Conservation (phyloP, 768 basidiomycete genomes). For the Exidia glandulosa region DNA sequence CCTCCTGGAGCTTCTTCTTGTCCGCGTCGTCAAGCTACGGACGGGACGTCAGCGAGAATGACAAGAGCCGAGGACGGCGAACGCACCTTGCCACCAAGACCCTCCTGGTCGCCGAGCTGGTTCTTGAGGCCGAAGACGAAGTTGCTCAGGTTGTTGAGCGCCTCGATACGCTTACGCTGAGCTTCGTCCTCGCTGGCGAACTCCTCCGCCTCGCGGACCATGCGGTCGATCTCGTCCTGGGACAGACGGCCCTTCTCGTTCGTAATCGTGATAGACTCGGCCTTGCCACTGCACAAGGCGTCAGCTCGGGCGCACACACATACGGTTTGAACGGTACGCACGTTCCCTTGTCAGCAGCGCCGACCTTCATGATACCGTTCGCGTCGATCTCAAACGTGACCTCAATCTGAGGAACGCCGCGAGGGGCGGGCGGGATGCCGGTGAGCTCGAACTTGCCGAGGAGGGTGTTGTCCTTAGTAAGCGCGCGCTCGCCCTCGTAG, state of each 20-base stretch:
- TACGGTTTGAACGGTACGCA: constrained; percentile 21
- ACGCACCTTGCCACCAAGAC: constrained; percentile 70
- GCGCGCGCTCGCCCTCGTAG: constrained; percentile 90
- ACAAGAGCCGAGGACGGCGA: background rate
- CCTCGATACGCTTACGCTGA: constrained; percentile 76
- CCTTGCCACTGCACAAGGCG: constrained; percentile 52
- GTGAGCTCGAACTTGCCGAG: constrained; percentile 95
- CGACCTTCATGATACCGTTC: constrained; percentile 92
- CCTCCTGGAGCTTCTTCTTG: constrained; percentile 69
- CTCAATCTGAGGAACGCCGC: constrained; percentile 95
- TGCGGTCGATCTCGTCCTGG: constrained; percentile 88
- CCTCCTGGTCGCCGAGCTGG: constrained; percentile 77
- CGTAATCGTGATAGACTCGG: constrained; percentile 83
- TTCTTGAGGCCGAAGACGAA: constrained; percentile 82
- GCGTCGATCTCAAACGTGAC: constrained; percentile 94
- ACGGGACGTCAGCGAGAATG: background rate
- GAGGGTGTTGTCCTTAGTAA: constrained; percentile 98
- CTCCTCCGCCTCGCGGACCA: constrained; percentile 90
- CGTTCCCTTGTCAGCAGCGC: constrained; percentile 92
- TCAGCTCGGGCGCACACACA: background rate
- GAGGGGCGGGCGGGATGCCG: constrained; percentile 87
- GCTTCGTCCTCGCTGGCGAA: constrained; percentile 68
- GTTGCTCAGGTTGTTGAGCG: constrained; percentile 70
- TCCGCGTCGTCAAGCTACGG: constrained; percentile 50
- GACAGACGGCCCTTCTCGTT: constrained; percentile 91